Percentiles rank a stretch among this genome's conserved stretches.
These are phyloP conservation scores for Logfia minima DNA, from an alignment of 129 eudicot genomes.

Conservation along the genomic window DNA sequence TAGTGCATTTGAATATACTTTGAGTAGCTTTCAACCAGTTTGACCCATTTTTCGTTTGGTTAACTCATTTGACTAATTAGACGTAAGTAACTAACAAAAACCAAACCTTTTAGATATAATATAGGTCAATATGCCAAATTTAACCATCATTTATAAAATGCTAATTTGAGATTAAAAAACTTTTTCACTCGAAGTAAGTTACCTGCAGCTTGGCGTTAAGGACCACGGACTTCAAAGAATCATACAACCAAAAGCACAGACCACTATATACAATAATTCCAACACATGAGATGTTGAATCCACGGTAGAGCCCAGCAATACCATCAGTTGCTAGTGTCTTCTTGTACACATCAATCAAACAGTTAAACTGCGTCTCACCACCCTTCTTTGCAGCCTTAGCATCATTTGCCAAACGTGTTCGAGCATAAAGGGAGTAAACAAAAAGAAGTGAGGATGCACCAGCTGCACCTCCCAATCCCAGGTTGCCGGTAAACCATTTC, in stretches of 20 bases:
- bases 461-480: neutral
- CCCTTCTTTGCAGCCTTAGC: constrained; percentile 32
- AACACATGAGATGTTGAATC: constrained; percentile 56
- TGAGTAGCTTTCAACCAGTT: too few species aligned
- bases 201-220: constrained; percentile 47
- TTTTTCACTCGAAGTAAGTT: neutral
- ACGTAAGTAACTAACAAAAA: too few species aligned
- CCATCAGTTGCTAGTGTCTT: constrained; percentile 56
- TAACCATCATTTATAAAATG: too few species aligned
- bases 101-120: too few species aligned
- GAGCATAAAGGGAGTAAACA: neutral
- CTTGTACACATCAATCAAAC: constrained; percentile 52
- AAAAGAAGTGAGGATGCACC: neutral
- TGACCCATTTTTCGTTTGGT: too few species aligned
- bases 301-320: constrained; percentile 60
- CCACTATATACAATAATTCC: constrained; percentile 61
- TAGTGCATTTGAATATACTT: too few species aligned
- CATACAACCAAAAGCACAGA: constrained; percentile 58
- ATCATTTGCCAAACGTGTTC: constrained; percentile 1
- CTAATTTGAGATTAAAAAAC: too few species aligned
- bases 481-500: constrained; percentile 49
- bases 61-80: too few species aligned
- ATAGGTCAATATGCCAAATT: too few species aligned
- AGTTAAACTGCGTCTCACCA: constrained; percentile 49
- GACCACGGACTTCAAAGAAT: constrained; percentile 56